phyloP scores from a whole-genome alignment of 2,329 filamentous ascomycete species.

The Capronia coronata region DNA sequence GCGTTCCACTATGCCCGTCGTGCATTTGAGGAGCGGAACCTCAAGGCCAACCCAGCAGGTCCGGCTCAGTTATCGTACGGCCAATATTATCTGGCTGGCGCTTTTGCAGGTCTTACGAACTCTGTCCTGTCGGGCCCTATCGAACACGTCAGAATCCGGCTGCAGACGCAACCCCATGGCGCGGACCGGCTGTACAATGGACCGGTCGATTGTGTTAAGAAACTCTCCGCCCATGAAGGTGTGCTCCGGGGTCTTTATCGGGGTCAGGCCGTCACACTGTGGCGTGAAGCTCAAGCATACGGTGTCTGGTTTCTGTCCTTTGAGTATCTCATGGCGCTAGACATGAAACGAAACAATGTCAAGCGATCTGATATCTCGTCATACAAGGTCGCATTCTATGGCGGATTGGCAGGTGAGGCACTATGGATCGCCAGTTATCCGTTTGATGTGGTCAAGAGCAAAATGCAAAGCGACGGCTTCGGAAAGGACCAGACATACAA shows the following conservation, averaged over 20 bases:
- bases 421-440: constrained; percentile 93
- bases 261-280: constrained; percentile 75
- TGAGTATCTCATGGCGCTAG: constrained; percentile 91
- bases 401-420: constrained; percentile 85
- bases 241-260: constrained; percentile 73
- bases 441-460: constrained; percentile 96
- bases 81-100: constrained; percentile 86
- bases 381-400: constrained; percentile 85
- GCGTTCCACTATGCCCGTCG: constrained; percentile 91
- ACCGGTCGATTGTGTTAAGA: constrained; percentile 82
- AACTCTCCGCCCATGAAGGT: constrained; percentile 65
- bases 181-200: constrained; percentile 66
- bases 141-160: constrained; percentile 90
- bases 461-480: constrained; percentile 98
- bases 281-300: constrained; percentile 89
- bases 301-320: constrained; percentile 93
- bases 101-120: constrained; percentile 89
- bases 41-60: constrained; percentile 21
- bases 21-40: constrained; percentile 70
- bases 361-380: constrained; percentile 70
- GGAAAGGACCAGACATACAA: constrained; percentile 64
- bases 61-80: constrained; percentile 59
- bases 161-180: constrained; percentile 94
- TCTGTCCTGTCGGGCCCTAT: constrained; percentile 82
- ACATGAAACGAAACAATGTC: constrained; percentile 70